These are phyloP conservation scores for Trypanosoma conorhini DNA, from an alignment of 208 protist species.

Conservation along the genomic window DNA sequence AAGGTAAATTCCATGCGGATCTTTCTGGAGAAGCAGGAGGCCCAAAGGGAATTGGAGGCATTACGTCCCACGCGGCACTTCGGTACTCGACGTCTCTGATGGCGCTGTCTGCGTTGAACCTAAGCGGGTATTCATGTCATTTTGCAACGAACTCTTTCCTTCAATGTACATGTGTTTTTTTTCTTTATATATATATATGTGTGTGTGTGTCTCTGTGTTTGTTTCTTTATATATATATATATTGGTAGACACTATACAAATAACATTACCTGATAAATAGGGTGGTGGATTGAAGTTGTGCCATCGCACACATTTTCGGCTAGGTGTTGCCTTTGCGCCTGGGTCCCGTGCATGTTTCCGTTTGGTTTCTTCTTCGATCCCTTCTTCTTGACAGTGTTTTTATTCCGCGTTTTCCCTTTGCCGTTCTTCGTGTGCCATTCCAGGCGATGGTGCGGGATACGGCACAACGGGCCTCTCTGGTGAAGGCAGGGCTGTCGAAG, in stretches of 20 bases:
- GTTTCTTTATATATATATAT: background rate
- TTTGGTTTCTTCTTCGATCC: constrained; percentile 30
- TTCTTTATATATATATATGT: constrained; percentile 15
- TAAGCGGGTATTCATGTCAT: background rate
- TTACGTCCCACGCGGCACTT: constrained; percentile 46
- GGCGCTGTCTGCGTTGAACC: background rate
- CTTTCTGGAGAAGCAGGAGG: constrained; percentile 86
- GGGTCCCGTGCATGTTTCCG: background rate
- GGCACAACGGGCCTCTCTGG: constrained; percentile 40
- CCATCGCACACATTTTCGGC: background rate
- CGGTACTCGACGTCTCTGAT: constrained; percentile 50
- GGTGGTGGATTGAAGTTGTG: background rate
- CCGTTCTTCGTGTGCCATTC: background rate
- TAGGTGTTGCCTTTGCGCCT: background rate
- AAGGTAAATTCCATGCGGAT: constrained; percentile 92
- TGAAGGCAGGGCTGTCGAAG: constrained; percentile 46
- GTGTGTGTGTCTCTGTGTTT: background rate
- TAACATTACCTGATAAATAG: background rate
- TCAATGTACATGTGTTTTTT: constrained; percentile 23
- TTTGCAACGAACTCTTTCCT: constrained; percentile 4
- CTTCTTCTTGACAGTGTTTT: constrained; percentile 13
- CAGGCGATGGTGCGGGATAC: constrained; percentile 62
- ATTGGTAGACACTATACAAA: background rate
- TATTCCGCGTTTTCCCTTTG: constrained; percentile 6
- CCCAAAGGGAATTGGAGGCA: constrained; percentile 66